Evolutionary conservation across 805 yeast species (phyloP).

Genomic region (Komagataella kurtzmanii): DNA sequence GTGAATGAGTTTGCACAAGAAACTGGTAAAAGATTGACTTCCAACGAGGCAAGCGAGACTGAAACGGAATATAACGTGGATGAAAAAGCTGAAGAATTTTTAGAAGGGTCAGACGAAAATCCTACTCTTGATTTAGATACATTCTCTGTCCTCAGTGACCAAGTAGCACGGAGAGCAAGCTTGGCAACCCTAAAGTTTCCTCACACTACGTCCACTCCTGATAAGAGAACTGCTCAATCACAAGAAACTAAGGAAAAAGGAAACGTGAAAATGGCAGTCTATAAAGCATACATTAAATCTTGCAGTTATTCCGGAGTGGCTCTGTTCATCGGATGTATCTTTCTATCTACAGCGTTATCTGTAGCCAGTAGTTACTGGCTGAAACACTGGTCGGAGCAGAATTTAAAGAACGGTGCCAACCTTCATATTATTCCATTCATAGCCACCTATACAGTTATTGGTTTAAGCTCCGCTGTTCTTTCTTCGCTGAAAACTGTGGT

Average conservation of each 20-base stretch:
- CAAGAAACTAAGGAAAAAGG: conserved; percentile 47
- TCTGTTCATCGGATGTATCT: conserved; percentile 21
- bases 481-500: conserved; percentile 30
- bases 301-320: conserved; percentile 39
- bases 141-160: not conserved
- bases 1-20: conserved; percentile 24
- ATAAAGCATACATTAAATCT: conserved; percentile 41
- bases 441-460: conserved; percentile 40
- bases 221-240: conserved; percentile 28
- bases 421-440: conserved; percentile 30
- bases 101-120: not conserved
- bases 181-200: conserved; percentile 9
- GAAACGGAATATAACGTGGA: not conserved
- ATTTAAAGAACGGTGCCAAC: conserved; percentile 28
- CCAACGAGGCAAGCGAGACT: not conserved
- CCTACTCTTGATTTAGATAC: not conserved
- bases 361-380: conserved; percentile 47
- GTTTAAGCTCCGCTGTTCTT: conserved; percentile 36
- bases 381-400: conserved; percentile 54
- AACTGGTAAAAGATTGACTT: not conserved
- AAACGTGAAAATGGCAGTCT: conserved; percentile 39
- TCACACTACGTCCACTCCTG: conserved; percentile 10
- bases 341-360: conserved; percentile 14
- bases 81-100: not conserved
- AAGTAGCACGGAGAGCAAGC: conserved; percentile 11